Evolutionary conservation across 768 basidiomycete genomes (phyloP), one percentile per base, ranked within the genome.

Genomic region (Thelephora ganbajun): DNA sequence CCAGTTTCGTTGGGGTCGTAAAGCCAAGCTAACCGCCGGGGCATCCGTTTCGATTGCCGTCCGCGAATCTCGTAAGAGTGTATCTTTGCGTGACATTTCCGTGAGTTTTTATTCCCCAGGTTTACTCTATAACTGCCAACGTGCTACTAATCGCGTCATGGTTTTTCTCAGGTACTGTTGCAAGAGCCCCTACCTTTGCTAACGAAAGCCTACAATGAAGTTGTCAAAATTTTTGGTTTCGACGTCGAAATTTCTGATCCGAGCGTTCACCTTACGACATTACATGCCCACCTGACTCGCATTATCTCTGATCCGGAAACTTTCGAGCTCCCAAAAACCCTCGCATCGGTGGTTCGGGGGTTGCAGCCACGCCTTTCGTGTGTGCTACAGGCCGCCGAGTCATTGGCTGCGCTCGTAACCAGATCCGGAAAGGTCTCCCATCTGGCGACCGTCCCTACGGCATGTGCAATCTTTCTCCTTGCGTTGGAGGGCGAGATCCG

Each of bases 1-100:
- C 12, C 46, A 66, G 9, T 80, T 76, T 57, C 74, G 74, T 34
- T 91, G 86, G 86, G 87, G 88, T 34, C 70, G 76, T 45, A 79
- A 72, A 52, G 79, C 86, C 18, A 85, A 74, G 60, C 65, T 76
- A 39, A 69, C 76, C 11, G 80, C 82, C 0, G 88, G 77, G 11
- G 83, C 80, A 2, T 75, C 79, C 42, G 65, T 88, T 22, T 72
- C 77, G 20, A 71, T 88, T 48, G 78, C 83, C 5, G 66, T 88
- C 37, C 79, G 86, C 44, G 81, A 88, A 65, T 69, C 72, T 49
- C 76, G 69, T 55, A 79, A 74, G 48, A 76, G 81, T 23, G 80
- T 83, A 58, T 74, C 74, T 11, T 66, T 88, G 43, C 69, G 68
- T 46, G 77, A 85, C 52, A 76, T 91, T 51, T 79, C 86, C 3